Evolutionary conservation across 2,329 filamentous ascomycete species (phyloP).

Genomic region (Sporothrix protearum): DNA sequence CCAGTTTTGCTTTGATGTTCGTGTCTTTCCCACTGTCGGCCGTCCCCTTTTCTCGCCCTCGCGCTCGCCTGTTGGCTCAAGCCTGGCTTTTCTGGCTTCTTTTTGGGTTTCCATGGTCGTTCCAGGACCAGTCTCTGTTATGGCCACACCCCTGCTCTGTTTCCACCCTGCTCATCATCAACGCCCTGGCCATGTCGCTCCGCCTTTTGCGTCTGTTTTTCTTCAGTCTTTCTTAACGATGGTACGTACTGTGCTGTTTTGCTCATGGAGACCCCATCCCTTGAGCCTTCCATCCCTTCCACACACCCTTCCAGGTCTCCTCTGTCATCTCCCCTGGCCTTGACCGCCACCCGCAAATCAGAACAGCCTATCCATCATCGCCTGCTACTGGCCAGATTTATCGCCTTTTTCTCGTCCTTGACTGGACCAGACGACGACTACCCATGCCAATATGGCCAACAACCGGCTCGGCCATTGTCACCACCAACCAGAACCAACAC

Average conservation of each 20-base stretch:
- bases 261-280: not conserved
- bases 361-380: not conserved
- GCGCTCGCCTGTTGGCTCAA: not conserved
- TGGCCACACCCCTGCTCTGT: constrained; percentile 14
- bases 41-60: constrained; percentile 5
- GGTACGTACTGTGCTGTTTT: not conserved
- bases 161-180: constrained; percentile 11
- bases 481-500: constrained; percentile 11
- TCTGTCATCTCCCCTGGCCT: constrained; percentile 24
- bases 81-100: not conserved
- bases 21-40: not conserved
- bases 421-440: not conserved
- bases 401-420: not conserved
- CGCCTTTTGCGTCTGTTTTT: not conserved
- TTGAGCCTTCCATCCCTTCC: constrained; percentile 9
- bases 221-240: not conserved
- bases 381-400: not conserved
- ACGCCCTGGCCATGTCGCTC: constrained; percentile 14
- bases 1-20: not conserved
- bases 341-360: constrained; percentile 26
- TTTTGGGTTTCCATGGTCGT: constrained; percentile 20
- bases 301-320: not conserved
- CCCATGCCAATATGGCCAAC: not conserved
- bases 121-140: constrained; percentile 21
- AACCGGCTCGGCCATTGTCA: not conserved